Evolutionary conservation across 73 alveolate species (phyloP), one percentile per base, ranked within the genome.

Genomic region (Paramecium biaurelia): DNA sequence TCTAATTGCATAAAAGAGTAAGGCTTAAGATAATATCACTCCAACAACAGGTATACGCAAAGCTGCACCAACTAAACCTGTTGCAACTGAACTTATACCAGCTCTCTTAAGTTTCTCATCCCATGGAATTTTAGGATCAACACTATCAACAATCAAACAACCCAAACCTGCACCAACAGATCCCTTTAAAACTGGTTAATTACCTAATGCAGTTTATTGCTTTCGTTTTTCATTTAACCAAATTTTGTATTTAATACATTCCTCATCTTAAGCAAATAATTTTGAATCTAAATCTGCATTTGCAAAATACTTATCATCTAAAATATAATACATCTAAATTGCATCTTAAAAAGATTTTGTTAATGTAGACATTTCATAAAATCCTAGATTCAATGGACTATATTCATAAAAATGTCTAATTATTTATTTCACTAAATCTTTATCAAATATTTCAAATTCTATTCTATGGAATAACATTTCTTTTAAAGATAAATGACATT

Each of bases 21-120:
- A 30, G 3, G 90, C 90, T 23, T 79, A 24, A 21, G 70, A 42
- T 14, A 79, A 41, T 12, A 79, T 20, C 9, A 79, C 56, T 43
- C 90, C 90, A 23, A 79, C 90, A 23, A 79, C 90, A 15, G 90
- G 90, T 45, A 79, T 42, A 23, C 90, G 32, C 49, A 42, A 4
- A 14, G 90, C 90, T 79, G 90, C 90, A 20, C 90, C 90, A 5
- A 79, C 74, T 42, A 79, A 24, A 8, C 90, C 90, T 42, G 90
- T 79, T 4, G 70, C 45, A 2, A 79, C 74, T 42, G 90, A 14
- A 41, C 70, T 79, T 0, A 79, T 38, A 12, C 90, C 90, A 24
- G 90, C 90, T 23, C 90, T 38, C 23, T 79, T 79, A 2, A 79
- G 28, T 79, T 79, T 79, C 47, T 79, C 70, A 79, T 79, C 72